A percentile compares a stretch with the other conserved stretches of the same genome.
These are phyloP conservation scores for Blastocystis sp. DNA, from an alignment of 352 stramenopile genomes.

Conservation along the genomic window DNA sequence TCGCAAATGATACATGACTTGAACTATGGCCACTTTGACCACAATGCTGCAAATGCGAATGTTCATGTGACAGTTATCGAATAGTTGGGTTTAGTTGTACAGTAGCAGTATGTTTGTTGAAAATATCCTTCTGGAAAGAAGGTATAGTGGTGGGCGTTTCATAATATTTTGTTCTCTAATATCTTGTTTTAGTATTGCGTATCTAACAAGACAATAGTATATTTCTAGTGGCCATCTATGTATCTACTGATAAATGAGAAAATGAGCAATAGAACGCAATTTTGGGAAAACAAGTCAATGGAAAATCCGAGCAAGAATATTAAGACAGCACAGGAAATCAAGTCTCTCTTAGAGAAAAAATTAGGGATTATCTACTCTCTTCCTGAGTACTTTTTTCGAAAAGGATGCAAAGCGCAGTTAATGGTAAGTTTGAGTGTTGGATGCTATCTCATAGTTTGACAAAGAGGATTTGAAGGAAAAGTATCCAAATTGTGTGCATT, in stretches of 20 bases:
- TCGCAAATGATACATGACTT: constrained; percentile 30
- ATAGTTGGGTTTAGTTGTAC: neutral
- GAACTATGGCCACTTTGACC: neutral
- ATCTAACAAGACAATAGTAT: neutral
- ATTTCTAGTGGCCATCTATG: neutral
- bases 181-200: neutral
- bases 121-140: neutral
- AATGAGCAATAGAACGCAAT: neutral
- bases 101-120: neutral
- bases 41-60: neutral
- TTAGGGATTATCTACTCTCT: constrained; percentile 25
- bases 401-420: constrained; percentile 2
- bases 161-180: neutral
- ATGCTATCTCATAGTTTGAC: neutral
- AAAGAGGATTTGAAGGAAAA: constrained; percentile 2
- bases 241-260: neutral
- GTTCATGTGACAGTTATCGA: neutral
- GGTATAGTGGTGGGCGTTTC: neutral
- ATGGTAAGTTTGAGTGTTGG: neutral
- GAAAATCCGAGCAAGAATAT: neutral
- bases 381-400: neutral
- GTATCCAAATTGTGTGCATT: neutral
- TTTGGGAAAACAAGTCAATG: neutral
- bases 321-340: neutral
- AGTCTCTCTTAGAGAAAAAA: neutral